Evolutionary conservation across 2,329 filamentous ascomycete genomes (phyloP).

Genomic region (Pyrenophora seminiperda): DNA sequence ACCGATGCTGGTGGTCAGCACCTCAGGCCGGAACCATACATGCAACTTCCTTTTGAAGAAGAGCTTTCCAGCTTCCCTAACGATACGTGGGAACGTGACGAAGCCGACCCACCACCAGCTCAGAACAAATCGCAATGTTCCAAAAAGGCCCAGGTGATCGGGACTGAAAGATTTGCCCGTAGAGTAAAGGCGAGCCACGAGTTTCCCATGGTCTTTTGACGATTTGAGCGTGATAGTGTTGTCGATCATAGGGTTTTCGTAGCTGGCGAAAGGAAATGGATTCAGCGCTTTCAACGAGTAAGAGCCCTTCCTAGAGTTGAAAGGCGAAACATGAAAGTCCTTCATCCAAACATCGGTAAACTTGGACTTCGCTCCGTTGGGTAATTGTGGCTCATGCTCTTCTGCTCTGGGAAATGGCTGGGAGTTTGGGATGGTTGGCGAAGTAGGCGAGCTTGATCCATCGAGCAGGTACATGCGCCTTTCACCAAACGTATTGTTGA

Average conservation of each 20-base stretch:
- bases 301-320: slow-evolving; percentile 63
- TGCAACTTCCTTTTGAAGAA: slow-evolving; percentile 63
- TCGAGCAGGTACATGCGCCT: slow-evolving; percentile 68
- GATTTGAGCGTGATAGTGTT: slow-evolving; percentile 66
- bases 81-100: slow-evolving; percentile 68
- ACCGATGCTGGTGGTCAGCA: slow-evolving; percentile 60
- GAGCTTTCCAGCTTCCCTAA: slow-evolving; percentile 63
- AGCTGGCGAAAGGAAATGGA: slow-evolving; percentile 45
- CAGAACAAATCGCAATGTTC: slow-evolving; percentile 56
- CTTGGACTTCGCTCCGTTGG: slow-evolving; percentile 20
- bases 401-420: slow-evolving; percentile 9
- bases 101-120: slow-evolving; percentile 72
- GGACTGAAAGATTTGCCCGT: slow-evolving; percentile 59
- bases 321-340: slow-evolving; percentile 77
- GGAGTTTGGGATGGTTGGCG: slow-evolving; percentile 23
- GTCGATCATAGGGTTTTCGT: slow-evolving; percentile 54
- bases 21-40: slow-evolving; percentile 70
- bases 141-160: slow-evolving; percentile 48
- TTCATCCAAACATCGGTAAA: slow-evolving; percentile 66
- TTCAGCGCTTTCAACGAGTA: slow-evolving; percentile 56
- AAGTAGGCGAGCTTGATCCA: slow-evolving; percentile 38
- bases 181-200: slow-evolving; percentile 66
- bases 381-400: slow-evolving; percentile 5
- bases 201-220: slow-evolving; percentile 64
- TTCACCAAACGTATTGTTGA: slow-evolving; percentile 79